A percentile compares a stretch with the other conserved stretches of the same genome.
Evolutionary conservation across 495 filamentous ascomycete species (phyloP).

Genomic region (Mycothermus thermophilus): DNA sequence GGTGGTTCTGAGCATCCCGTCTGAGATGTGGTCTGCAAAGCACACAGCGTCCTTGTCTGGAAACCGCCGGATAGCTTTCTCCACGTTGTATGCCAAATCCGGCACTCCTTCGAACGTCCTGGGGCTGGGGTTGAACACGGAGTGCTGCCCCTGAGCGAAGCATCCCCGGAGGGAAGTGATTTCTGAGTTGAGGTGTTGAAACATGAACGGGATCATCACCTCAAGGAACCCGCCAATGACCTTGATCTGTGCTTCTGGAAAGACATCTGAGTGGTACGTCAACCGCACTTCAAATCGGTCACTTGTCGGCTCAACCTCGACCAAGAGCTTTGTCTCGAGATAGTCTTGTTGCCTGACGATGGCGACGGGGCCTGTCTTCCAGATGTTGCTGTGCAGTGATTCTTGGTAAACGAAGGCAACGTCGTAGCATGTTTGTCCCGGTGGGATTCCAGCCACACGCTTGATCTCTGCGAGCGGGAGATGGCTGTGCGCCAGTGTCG

Average conservation of each 20-base stretch:
- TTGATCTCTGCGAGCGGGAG: constrained; percentile 56
- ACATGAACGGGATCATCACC: constrained; percentile 23
- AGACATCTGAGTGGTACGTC: constrained; percentile 26
- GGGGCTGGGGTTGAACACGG: constrained; percentile 26
- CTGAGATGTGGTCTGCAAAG: constrained; percentile 37
- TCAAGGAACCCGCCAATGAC: constrained; percentile 30
- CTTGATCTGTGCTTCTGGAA: constrained; percentile 33
- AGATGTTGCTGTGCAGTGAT: constrained; percentile 30
- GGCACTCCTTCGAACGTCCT: constrained; percentile 11
- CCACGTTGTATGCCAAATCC: constrained; percentile 39
- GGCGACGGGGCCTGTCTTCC: constrained; percentile 12
- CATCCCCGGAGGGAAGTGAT: constrained; percentile 16
- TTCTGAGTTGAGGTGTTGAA: constrained; percentile 20
- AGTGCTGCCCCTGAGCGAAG: constrained; percentile 33
- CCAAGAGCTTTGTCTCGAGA: constrained; percentile 56
- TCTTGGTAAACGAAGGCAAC: constrained; percentile 69
- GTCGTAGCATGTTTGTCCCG: constrained; percentile 45
- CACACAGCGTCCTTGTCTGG: constrained; percentile 45
- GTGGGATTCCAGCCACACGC: constrained; percentile 34
- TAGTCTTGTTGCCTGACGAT: constrained; percentile 45
- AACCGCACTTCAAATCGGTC: constrained; percentile 44
- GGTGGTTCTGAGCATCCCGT: constrained; percentile 15
- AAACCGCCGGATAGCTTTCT: constrained; percentile 31
- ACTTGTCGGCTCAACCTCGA: constrained; percentile 53
- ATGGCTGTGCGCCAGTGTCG: constrained; percentile 42